Conservation (phyloP, 164 flowering plant species). For the Litsea cubeba region DNA sequence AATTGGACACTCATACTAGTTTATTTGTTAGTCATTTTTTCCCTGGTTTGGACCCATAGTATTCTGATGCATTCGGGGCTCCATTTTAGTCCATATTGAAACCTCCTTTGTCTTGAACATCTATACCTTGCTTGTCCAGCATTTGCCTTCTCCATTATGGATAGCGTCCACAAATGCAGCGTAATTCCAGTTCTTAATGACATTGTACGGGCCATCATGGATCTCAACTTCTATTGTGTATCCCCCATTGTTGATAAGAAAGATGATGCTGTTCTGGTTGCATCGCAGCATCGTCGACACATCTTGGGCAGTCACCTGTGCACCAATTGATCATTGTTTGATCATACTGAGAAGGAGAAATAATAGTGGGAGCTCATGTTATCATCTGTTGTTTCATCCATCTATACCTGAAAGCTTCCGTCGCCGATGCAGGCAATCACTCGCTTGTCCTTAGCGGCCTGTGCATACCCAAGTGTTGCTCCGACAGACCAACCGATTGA, state of each 20-base stretch:
- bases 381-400: not conserved
- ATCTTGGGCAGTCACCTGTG: conserved; percentile 78
- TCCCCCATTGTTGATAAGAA: conserved; percentile 83
- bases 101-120: not conserved
- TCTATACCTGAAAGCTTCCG: conserved; percentile 81
- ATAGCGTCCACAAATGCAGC: conserved; percentile 61
- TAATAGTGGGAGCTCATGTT: not conserved
- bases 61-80: too few relatives aligned
- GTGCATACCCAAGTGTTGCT: conserved; percentile 86
- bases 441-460: conserved; percentile 62
- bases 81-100: not conserved
- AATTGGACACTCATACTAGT: too few relatives aligned
- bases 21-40: too few relatives aligned
- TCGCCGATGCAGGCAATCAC: conserved; percentile 84
- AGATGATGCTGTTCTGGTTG: conserved; percentile 64
- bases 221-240: conserved; percentile 76
- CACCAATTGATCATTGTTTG: not conserved
- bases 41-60: too few relatives aligned
- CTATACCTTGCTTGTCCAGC: conserved; percentile 64
- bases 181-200: conserved; percentile 83
- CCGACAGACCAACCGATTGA: conserved; percentile 96
- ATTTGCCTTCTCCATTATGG: conserved; percentile 63
- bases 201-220: conserved; percentile 83
- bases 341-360: not conserved
- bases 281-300: conserved; percentile 67